Evolutionary conservation across 192 early-diverging fungal species (phyloP).

Genomic region (Rhizoclosmatium globosum): DNA sequence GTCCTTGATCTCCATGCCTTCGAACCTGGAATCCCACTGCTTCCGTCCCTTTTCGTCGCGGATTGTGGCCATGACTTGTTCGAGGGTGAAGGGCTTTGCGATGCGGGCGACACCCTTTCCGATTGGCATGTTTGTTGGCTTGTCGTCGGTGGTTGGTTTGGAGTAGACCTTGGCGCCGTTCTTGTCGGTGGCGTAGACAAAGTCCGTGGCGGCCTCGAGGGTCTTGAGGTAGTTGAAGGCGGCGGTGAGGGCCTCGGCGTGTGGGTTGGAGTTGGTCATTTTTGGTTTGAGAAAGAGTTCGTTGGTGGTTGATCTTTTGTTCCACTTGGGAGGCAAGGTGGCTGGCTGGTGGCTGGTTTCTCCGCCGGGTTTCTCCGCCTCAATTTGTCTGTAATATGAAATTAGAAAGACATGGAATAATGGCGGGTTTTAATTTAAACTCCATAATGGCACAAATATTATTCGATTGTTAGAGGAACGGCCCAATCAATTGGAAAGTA

Average conservation of each 20-base stretch:
- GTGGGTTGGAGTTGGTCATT: slow-evolving; percentile 20
- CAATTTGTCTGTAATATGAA: too few species aligned
- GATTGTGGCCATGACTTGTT: slow-evolving; percentile 17
- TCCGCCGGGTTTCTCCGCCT: too few species aligned
- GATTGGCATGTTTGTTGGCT: too few species aligned
- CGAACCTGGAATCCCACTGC: slow-evolving; percentile 30
- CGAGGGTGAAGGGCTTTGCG: background rate
- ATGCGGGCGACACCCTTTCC: slow-evolving; percentile 7
- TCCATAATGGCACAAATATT: too few species aligned
- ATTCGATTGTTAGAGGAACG: too few species aligned
- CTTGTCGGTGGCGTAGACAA: slow-evolving; percentile 5
- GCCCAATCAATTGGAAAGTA: too few species aligned
- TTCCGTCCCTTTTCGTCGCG: background rate
- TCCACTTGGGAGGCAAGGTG: too few species aligned
- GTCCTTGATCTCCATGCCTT: slow-evolving; percentile 13
- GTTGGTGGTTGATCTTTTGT: too few species aligned
- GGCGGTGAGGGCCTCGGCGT: background rate
- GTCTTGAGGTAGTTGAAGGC: slow-evolving; percentile 10
- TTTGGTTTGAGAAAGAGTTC: background rate
- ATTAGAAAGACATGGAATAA: too few species aligned
- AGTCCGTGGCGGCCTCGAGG: slow-evolving; percentile 13
- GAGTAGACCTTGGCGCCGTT: slow-evolving; percentile 15
- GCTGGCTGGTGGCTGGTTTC: too few species aligned
- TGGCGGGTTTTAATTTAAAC: too few species aligned
- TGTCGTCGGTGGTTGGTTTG: slow-evolving; percentile 11